phyloP scores from a whole-genome alignment of 108 stramenopile genomes.

The Skeletonema menzelii region DNA sequence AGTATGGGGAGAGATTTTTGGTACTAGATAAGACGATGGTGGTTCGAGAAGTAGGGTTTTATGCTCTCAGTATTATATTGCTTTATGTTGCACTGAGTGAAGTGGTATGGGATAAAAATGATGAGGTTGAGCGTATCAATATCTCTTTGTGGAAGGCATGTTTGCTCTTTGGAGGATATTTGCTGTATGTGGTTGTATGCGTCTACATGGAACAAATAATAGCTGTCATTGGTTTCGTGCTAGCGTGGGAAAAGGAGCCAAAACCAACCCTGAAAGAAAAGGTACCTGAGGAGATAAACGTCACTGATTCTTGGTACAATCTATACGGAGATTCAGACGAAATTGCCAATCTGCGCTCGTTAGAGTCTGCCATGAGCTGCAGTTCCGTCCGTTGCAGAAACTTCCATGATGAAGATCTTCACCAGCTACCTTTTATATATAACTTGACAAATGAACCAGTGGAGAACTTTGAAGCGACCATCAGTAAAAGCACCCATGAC shows the following conservation, averaged over 20 bases:
- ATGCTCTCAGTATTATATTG: constrained; percentile 59
- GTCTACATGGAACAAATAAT: constrained; percentile 52
- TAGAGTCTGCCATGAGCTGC: neutral
- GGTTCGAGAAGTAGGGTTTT: constrained; percentile 70
- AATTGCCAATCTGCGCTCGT: neutral
- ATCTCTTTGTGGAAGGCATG: constrained; percentile 59
- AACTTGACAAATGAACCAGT: constrained; percentile 33
- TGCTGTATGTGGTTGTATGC: constrained; percentile 69
- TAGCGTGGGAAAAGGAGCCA: neutral
- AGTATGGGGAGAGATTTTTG: constrained; percentile 44
- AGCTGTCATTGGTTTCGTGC: neutral
- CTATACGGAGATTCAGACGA: neutral
- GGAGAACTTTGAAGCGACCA: constrained; percentile 23
- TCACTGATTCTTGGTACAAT: neutral
- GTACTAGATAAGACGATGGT: constrained; percentile 61
- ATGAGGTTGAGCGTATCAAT: constrained; percentile 54
- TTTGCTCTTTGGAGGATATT: constrained; percentile 69
- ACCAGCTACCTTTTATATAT: constrained; percentile 31
- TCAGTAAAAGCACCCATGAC: neutral
- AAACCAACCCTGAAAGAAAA: neutral
- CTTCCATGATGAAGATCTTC: constrained; percentile 29
- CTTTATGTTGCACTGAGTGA: constrained; percentile 63
- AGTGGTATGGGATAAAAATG: constrained; percentile 34
- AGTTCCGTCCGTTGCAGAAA: constrained; percentile 29
- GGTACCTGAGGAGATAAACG: neutral